A percentile compares a stretch with the other conserved stretches of the same genome.
These are phyloP conservation scores for Pichia sorboxylosa DNA, from an alignment of 1,139 yeast species.

Conservation along the genomic window DNA sequence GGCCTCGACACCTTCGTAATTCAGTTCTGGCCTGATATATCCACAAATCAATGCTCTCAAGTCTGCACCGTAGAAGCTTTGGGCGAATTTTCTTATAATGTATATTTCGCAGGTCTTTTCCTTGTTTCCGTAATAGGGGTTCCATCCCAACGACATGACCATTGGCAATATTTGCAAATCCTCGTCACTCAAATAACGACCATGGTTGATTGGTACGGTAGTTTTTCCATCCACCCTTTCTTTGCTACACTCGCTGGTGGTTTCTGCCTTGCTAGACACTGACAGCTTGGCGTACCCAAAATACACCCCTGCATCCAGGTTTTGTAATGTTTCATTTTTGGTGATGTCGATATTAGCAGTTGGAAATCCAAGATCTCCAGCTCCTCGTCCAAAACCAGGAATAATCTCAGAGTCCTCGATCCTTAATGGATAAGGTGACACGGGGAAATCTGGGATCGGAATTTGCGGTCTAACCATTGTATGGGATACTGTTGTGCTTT, in stretches of 20 bases:
- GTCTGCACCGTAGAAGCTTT: slow-evolving; percentile 71
- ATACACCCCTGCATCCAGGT: slow-evolving; percentile 73
- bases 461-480: slow-evolving; percentile 17
- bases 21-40: slow-evolving; percentile 80
- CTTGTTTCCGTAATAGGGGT: slow-evolving; percentile 78
- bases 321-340: slow-evolving; percentile 30
- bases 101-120: slow-evolving; percentile 81
- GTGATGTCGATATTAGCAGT: slow-evolving; percentile 82
- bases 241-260: slow-evolving; percentile 4
- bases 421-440: slow-evolving; percentile 55
- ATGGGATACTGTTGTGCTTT: too few relatives aligned
- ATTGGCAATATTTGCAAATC: slow-evolving; percentile 48
- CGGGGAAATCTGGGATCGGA: slow-evolving; percentile 36
- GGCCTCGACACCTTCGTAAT: slow-evolving; percentile 80
- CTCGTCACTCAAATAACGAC: slow-evolving; percentile 37
- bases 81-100: slow-evolving; percentile 57
- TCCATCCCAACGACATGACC: slow-evolving; percentile 95
- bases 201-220: slow-evolving; percentile 48
- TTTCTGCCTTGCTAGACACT: slow-evolving; percentile 5
- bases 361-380: slow-evolving; percentile 86
- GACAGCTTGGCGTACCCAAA: slow-evolving; percentile 61
- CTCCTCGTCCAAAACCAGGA: slow-evolving; percentile 93
- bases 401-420: slow-evolving; percentile 44
- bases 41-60: slow-evolving; percentile 68
- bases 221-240: slow-evolving; percentile 34